Percentiles rank a stretch among this genome's conserved stretches.
phyloP scores from a whole-genome alignment of 306 rosid genomes.

The Myrica gale region DNA sequence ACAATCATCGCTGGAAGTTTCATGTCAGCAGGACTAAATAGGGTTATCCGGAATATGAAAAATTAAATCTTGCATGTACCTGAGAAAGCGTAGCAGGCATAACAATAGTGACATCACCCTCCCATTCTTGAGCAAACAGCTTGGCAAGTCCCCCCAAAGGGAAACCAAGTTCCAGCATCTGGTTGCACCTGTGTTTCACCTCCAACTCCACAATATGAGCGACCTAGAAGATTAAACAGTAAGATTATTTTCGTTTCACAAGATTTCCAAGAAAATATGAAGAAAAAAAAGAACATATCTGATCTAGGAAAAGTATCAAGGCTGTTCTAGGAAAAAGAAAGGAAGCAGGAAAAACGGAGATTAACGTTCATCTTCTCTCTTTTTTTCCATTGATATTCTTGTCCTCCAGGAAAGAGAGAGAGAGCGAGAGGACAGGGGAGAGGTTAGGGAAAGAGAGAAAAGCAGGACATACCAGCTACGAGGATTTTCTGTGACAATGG shows the following conservation, averaged over 20 bases:
- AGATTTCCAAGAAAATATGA: neutral
- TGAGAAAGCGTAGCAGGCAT: conserved; percentile 99
- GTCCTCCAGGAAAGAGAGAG: too few relatives aligned
- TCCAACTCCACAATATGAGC: conserved; percentile 96
- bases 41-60: conserved; percentile 3
- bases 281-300: too few relatives aligned
- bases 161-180: conserved; percentile 84
- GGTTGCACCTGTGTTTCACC: conserved; percentile 94
- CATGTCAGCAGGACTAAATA: neutral
- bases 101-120: conserved; percentile 92
- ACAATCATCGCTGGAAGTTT: neutral
- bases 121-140: conserved; percentile 99
- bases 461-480: too few relatives aligned
- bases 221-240: conserved; percentile 53
- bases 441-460: too few relatives aligned
- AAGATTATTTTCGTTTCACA: neutral
- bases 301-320: too few relatives aligned
- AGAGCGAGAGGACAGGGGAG: too few relatives aligned
- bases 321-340: too few relatives aligned
- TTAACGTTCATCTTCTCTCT: too few relatives aligned
- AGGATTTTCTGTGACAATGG: too few relatives aligned
- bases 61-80: conserved; percentile 39
- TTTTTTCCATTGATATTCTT: too few relatives aligned
- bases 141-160: conserved; percentile 89
- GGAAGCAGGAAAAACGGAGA: too few relatives aligned